Percentiles rank a stretch among this genome's conserved stretches.
Conservation (phyloP, 257 asterid species). For the Fraxinus quadrangulata region DNA sequence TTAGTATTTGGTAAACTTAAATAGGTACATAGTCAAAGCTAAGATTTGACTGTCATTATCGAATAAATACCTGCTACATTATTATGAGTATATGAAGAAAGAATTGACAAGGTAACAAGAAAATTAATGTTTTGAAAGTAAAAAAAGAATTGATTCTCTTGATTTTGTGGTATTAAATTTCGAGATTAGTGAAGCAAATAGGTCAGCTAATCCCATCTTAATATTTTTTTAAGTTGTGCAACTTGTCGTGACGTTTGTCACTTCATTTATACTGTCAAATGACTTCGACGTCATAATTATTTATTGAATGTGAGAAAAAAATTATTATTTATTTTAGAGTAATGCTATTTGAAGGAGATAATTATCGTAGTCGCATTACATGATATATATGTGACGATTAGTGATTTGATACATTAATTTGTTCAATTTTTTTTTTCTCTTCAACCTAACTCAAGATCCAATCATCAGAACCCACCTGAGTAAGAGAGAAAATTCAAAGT, state of each 20-base stretch:
- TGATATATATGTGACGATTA: no score
- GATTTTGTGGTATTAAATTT: constrained; percentile 2
- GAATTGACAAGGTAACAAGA: not conserved
- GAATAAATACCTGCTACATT: constrained; percentile 49
- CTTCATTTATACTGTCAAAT: not conserved
- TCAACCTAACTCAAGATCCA: no score
- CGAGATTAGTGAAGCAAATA: constrained; percentile 31
- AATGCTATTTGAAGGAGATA: no score
- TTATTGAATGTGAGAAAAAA: not conserved
- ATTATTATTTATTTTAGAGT: not conserved
- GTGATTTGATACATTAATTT: no score
- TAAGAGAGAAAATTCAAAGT: no score
- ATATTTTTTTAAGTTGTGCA: not conserved
- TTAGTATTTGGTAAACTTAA: constrained; percentile 44
- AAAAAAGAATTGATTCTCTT: constrained; percentile 23
- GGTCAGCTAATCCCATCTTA: constrained; percentile 15
- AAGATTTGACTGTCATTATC: constrained; percentile 72
- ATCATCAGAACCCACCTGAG: no score
- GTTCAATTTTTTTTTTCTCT: no score
- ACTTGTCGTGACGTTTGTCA: not conserved
- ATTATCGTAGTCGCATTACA: no score
- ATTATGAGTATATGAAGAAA: constrained; percentile 18
- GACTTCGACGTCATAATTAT: not conserved
- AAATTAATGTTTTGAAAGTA: constrained; percentile 9
- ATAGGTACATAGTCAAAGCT: constrained; percentile 41